Conservation (phyloP, 176 grass and related monocot species). For the Alopecurus myosuroides region DNA sequence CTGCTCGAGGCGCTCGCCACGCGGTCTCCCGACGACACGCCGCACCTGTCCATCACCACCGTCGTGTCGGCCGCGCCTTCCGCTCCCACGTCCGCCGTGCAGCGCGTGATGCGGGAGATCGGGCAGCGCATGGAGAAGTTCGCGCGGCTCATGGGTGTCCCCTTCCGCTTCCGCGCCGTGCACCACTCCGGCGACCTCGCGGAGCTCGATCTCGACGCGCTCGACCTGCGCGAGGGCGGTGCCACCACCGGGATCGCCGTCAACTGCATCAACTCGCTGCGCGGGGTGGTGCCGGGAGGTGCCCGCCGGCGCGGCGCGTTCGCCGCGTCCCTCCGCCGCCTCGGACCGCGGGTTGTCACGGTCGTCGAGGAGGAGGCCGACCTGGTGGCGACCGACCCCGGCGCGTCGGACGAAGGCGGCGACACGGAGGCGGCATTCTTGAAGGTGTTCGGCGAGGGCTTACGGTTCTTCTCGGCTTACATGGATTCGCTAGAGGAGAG, state of each 20-base stretch:
- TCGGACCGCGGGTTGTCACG: slow-evolving; percentile 77
- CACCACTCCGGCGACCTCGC: slow-evolving; percentile 83
- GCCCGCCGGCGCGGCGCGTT: slow-evolving; percentile 54
- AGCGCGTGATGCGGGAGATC: slow-evolving; percentile 95
- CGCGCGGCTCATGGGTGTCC: slow-evolving; percentile 95
- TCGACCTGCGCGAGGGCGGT: slow-evolving; percentile 51
- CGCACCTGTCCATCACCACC: slow-evolving; percentile 91
- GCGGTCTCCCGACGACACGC: slow-evolving; percentile 90
- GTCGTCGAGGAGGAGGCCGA: slow-evolving; percentile 95
- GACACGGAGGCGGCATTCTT: slow-evolving; percentile 73
- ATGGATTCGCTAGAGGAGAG: slow-evolving; percentile 94
- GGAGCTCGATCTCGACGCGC: slow-evolving; percentile 71
- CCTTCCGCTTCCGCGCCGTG: slow-evolving; percentile 79
- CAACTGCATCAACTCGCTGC: slow-evolving; percentile 83
- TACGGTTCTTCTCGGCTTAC: slow-evolving; percentile 88
- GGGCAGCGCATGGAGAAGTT: slow-evolving; percentile 98
- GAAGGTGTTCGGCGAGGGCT: slow-evolving; percentile 76
- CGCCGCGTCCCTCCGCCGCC: slow-evolving; percentile 41
- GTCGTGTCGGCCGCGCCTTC: slow-evolving; percentile 58
- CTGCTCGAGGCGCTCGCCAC: slow-evolving; percentile 93
- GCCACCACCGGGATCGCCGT: slow-evolving; percentile 58
- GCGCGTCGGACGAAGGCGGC: slow-evolving; percentile 1
- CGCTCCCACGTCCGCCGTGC: slow-evolving; percentile 48
- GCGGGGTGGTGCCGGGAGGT: slow-evolving; percentile 43
- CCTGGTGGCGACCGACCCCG: slow-evolving; percentile 33